Evolutionary conservation across 495 filamentous ascomycete species (phyloP), one percentile per base, ranked within the genome.

Genomic region (Penicillium arizonense): DNA sequence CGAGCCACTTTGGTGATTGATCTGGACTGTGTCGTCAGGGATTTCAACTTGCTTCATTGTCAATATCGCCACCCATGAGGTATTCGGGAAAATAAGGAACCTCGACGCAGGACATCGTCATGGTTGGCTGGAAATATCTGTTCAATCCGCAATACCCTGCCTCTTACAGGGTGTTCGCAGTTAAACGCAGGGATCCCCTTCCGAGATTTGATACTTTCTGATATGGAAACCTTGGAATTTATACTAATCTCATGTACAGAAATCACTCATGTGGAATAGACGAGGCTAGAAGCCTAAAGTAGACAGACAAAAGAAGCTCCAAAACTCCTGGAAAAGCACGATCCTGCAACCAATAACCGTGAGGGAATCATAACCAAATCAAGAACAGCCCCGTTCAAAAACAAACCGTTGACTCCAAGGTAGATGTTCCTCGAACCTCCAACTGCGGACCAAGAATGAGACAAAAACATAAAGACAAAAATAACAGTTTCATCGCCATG

Each of bases 281-380:
- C 13, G 39, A 50, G 48, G 41, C 51, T 26, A 33, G 30, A 47
- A 13, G 40, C 41, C 37, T 34, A 21, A 56, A 55, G 28, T 21
- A 36, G 21, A 56, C 38, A 40, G 48, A 18, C n/a, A 33, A 48
- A 61, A 41, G 21, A 50, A 45, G 48, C 35, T 30, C 46, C 20
- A 26, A 52, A 45, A 51, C 35, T 30, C 46, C 20, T 26, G 53
- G 33, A 42, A 49, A 52, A 44, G 34, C 40, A 52, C 20, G 35
- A 33, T 35, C 4, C 48, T 42, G 24, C 24, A 46, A 44, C 53
- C 43, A 57, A 57, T 35, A 54, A 56, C 52, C 56, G 45, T 58
- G 47, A 60, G 55, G 62, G 57, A 58, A 60, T 67, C 62, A 60
- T 64, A 45, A 57, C 54, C 13, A 46, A 50, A 60, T 47, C 52